Evolutionary conservation across 1,284 basidiomycete genomes (phyloP).

Genomic region (Mycena citricolor): DNA sequence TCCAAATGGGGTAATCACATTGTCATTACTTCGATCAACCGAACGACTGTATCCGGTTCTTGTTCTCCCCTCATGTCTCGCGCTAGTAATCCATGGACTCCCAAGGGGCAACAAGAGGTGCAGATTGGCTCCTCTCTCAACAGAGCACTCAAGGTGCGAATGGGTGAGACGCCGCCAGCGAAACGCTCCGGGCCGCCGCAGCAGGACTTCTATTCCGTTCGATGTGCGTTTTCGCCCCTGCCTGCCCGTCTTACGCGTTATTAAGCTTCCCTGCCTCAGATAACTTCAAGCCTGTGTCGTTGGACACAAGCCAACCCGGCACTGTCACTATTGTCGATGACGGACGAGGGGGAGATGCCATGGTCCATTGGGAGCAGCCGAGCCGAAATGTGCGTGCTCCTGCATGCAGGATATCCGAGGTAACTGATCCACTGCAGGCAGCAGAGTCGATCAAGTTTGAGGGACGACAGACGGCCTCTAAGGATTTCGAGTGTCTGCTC

Average conservation of each 20-base stretch:
- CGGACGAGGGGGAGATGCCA: too few species aligned
- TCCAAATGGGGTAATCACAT: too few species aligned
- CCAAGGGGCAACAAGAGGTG: constrained; percentile 30
- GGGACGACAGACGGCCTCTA: constrained; percentile 55
- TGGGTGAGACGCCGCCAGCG: constrained; percentile 30
- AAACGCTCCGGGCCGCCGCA: constrained; percentile 26
- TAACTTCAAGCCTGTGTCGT: constrained; percentile 69
- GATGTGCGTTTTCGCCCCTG: constrained; percentile 10
- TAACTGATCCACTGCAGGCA: constrained; percentile 32
- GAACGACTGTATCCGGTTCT: too few species aligned
- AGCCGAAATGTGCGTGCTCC: constrained; percentile 57
- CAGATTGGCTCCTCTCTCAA: constrained; percentile 39
- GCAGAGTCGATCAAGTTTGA: constrained; percentile 58
- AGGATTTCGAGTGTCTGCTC: constrained; percentile 71
- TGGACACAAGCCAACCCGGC: constrained; percentile 63
- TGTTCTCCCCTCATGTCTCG: constrained; percentile 9
- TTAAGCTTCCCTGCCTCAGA: constrained; percentile 40
- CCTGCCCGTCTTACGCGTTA: constrained; percentile 1
- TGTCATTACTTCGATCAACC: too few species aligned
- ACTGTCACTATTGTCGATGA: constrained; percentile 54
- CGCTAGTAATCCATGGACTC: constrained; percentile 11
- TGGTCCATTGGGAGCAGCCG: constrained; percentile 64
- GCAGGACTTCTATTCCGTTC: constrained; percentile 24
- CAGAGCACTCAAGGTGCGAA: constrained; percentile 40
- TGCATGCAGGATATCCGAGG: constrained; percentile 3